A percentile compares a stretch with the other conserved stretches of the same genome.
Conservation (phyloP, 768 basidiomycete genomes). For the Boletus insuetus region DNA sequence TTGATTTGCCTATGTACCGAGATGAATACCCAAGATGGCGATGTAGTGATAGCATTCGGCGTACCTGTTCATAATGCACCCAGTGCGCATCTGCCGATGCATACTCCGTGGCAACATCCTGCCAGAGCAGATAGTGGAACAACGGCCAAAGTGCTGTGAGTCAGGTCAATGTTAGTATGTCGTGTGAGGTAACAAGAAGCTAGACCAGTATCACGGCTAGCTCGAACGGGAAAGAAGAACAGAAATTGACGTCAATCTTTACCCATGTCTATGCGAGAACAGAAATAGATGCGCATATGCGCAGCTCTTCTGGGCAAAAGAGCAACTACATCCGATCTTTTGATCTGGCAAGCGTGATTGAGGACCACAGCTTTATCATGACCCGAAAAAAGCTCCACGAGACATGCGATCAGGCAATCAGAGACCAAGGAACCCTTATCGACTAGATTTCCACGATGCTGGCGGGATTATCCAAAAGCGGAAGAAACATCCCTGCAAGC, state of each 20-base stretch:
- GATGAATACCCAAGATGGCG: conserved; percentile 1
- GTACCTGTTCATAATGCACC: conserved; percentile 32
- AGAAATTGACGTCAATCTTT: background rate
- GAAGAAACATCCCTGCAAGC: background rate
- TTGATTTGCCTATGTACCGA: conserved; percentile 65
- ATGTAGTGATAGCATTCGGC: background rate
- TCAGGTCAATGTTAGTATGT: conserved; percentile 6
- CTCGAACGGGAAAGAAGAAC: background rate
- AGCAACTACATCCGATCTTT: background rate
- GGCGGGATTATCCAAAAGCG: conserved; percentile 2
- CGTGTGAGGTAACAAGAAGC: background rate
- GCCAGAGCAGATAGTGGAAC: conserved; percentile 98
- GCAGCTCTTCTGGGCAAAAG: background rate
- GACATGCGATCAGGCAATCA: conserved; percentile 9
- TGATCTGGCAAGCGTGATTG: background rate
- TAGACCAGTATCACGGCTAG: background rate
- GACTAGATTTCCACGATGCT: background rate
- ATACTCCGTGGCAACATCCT: conserved; percentile 89
- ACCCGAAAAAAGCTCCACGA: background rate
- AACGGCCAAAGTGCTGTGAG: conserved; percentile 87
- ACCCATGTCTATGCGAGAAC: background rate
- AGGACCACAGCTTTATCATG: background rate
- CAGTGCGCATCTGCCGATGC: conserved; percentile 84
- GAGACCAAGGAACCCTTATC: background rate
- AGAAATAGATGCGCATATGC: background rate